These are phyloP conservation scores for Kernera saxatilis DNA, from an alignment of 345 rosid genomes.

Conservation along the genomic window DNA sequence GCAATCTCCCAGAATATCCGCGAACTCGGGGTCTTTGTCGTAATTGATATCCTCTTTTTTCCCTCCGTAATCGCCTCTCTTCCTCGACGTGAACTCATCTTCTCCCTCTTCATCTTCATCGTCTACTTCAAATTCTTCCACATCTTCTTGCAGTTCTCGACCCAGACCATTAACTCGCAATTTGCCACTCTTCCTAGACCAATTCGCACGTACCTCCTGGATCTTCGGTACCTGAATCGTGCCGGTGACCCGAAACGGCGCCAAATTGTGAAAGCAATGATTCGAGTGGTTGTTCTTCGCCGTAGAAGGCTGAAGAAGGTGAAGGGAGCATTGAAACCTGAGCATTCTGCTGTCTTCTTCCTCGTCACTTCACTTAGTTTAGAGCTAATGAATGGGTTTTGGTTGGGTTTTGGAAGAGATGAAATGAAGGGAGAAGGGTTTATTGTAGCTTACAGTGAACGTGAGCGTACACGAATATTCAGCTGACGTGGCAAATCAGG, in stretches of 20 bases:
- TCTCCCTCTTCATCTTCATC: constrained; percentile 27
- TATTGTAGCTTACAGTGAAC: constrained; percentile 11
- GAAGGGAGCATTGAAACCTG: constrained; percentile 13
- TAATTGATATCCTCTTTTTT: constrained; percentile 46
- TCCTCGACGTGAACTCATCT: constrained; percentile 23
- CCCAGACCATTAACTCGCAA: constrained; percentile 12
- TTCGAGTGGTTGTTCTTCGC: background rate
- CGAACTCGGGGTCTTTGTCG: constrained; percentile 86
- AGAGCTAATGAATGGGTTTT: background rate
- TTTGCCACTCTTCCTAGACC: constrained; percentile 4
- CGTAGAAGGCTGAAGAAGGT: constrained; percentile 1
- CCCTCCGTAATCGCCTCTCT: constrained; percentile 34
- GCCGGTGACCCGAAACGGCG: constrained; percentile 28
- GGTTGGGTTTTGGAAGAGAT: constrained; percentile 11
- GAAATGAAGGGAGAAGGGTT: constrained; percentile 3
- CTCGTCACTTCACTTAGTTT: background rate
- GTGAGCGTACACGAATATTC: background rate
- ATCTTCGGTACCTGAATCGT: constrained; percentile 1
- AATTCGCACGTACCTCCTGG: background rate
- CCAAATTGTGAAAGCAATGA: background rate
- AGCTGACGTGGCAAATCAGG: background rate
- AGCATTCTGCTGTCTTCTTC: constrained; percentile 9
- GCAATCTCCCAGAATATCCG: constrained; percentile 70
- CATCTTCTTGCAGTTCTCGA: constrained; percentile 28
- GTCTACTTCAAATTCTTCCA: constrained; percentile 6